phyloP scores from a whole-genome alignment of 176 grass and related monocot genomes.

The Paspalum vaginatum region DNA sequence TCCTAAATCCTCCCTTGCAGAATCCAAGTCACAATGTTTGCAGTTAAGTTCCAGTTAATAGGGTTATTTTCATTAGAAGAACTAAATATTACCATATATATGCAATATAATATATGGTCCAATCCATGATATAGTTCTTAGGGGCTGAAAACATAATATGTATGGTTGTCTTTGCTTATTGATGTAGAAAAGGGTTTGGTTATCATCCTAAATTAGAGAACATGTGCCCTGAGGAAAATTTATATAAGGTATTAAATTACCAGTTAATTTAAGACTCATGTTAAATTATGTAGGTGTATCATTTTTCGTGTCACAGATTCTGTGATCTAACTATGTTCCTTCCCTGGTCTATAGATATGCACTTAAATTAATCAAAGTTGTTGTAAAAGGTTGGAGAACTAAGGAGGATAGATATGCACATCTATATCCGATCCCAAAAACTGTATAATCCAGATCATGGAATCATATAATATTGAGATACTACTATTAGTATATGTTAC shows the following conservation, averaged over 20 bases:
- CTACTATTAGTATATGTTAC: constrained; percentile 4
- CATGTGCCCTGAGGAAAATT: background rate
- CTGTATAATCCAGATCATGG: background rate
- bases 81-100: background rate
- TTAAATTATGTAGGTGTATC: background rate
- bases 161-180: background rate
- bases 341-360: background rate
- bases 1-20: too few species aligned
- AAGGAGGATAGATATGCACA: background rate
- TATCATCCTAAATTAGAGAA: background rate
- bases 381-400: background rate
- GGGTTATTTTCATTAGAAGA: too few species aligned
- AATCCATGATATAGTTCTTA: background rate
- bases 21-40: too few species aligned
- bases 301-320: background rate
- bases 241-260: background rate
- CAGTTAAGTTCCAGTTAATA: too few species aligned
- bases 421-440: background rate
- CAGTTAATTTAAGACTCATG: constrained; percentile 7
- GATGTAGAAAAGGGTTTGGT: background rate
- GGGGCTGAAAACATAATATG: background rate
- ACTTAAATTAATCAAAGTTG: constrained; percentile 11
- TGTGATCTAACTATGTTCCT: background rate
- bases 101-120: background rate
- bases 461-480: constrained; percentile 19